Conservation (phyloP, 2,329 filamentous ascomycete genomes). For the Neobulgaria alba region DNA sequence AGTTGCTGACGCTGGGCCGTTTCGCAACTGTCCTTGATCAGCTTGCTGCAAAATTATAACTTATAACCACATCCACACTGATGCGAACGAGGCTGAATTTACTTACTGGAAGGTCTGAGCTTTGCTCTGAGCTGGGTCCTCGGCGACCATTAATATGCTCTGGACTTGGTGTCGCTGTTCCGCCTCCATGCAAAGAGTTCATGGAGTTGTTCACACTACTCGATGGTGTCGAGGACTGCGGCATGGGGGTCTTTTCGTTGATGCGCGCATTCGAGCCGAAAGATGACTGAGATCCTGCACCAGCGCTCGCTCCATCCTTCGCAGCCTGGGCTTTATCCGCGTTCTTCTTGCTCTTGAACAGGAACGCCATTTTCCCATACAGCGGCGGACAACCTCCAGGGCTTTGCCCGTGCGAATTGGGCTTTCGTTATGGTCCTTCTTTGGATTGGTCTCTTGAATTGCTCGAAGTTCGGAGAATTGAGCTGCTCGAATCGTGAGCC, state of each 20-base stretch:
- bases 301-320: constrained; percentile 21
- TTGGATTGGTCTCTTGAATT: too few species aligned
- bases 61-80: too few species aligned
- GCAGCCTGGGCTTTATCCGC: constrained; percentile 49
- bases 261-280: constrained; percentile 38
- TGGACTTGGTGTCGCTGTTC: constrained; percentile 25
- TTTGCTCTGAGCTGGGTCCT: constrained; percentile 32
- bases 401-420: constrained; percentile 16
- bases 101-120: constrained; percentile 34
- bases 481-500: too few species aligned
- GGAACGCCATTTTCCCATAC: constrained; percentile 59
- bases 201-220: constrained; percentile 40
- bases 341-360: constrained; percentile 76
- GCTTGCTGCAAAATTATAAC: too few species aligned
- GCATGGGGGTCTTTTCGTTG: constrained; percentile 47
- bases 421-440: background rate
- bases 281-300: constrained; percentile 34
- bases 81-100: too few species aligned
- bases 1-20: constrained; percentile 33
- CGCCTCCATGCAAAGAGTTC: constrained; percentile 51
- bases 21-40: constrained; percentile 44
- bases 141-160: constrained; percentile 48
- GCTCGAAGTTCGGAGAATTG: background rate
- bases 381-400: constrained; percentile 22
- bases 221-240: constrained; percentile 62